phyloP scores from a whole-genome alignment of 202 grass and related monocot species.

The Cymbopogon flexuosus region DNA sequence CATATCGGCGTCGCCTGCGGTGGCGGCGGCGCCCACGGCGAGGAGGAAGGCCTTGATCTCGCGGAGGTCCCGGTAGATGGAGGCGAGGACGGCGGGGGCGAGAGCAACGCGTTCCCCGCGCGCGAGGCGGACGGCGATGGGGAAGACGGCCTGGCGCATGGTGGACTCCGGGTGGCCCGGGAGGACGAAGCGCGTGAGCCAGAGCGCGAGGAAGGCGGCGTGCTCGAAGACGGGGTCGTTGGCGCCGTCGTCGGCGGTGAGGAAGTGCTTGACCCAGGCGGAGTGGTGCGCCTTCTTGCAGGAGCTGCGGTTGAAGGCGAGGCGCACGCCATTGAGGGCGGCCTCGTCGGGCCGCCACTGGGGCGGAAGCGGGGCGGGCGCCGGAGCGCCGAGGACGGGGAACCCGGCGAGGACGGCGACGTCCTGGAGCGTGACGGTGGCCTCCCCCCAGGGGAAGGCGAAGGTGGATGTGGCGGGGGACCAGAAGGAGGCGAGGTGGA shows the following conservation, averaged over 20 bases:
- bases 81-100: conserved; percentile 60
- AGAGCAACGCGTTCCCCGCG: conserved; percentile 63
- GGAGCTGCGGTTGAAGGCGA: conserved; percentile 65
- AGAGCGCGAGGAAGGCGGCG: conserved; percentile 63
- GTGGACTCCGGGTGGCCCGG: conserved; percentile 72
- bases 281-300: conserved; percentile 88
- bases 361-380: conserved; percentile 30
- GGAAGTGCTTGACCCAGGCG: conserved; percentile 81
- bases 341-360: conserved; percentile 51
- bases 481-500: conserved; percentile 60
- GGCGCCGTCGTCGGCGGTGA: conserved; percentile 30
- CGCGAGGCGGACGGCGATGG: conserved; percentile 66
- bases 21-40: background rate
- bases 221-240: conserved; percentile 51
- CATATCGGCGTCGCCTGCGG: background rate
- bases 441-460: conserved; percentile 61
- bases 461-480: conserved; percentile 55
- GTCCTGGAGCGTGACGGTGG: conserved; percentile 71
- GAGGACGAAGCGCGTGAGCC: conserved; percentile 68
- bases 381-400: conserved; percentile 37
- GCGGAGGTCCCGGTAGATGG: conserved; percentile 69
- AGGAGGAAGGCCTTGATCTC: conserved; percentile 54
- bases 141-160: conserved; percentile 65
- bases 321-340: conserved; percentile 56
- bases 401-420: conserved; percentile 50